Evolutionary conservation across 345 rosid species (phyloP).

Genomic region (Capsella bursapastoris): DNA sequence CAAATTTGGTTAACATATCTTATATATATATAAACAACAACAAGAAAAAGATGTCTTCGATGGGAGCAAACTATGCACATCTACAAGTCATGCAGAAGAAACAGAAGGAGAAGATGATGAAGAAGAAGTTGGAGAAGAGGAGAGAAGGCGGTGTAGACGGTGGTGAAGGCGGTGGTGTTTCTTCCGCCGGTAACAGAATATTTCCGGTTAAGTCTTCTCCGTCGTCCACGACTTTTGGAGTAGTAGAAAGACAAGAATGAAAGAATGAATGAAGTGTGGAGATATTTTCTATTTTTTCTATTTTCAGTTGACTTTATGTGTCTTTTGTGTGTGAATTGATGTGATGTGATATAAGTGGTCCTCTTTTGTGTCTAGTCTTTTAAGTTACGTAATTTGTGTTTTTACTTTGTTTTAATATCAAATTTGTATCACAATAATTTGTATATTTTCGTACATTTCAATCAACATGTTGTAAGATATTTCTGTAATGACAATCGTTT

Average conservation of each 20-base stretch:
- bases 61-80: conserved; percentile 47
- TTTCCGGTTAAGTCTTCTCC: conserved; percentile 40
- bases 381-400: conserved; percentile 22
- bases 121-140: conserved; percentile 40
- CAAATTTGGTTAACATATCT: not conserved
- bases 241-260: conserved; percentile 30
- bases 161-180: conserved; percentile 29
- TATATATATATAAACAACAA: not conserved
- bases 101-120: conserved; percentile 45
- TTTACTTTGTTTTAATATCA: not conserved
- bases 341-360: conserved; percentile 25
- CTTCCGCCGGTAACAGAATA: conserved; percentile 39
- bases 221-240: conserved; percentile 14
- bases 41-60: conserved; percentile 41
- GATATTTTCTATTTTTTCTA: conserved; percentile 2
- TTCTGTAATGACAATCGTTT: not conserved
- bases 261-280: conserved; percentile 30
- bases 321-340: conserved; percentile 24
- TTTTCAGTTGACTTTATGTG: conserved; percentile 10
- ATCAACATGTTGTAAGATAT: conserved; percentile 3
- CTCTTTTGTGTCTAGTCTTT: conserved; percentile 10
- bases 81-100: conserved; percentile 43
- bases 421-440: not conserved
- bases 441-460: conserved; percentile 7
- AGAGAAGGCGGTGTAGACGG: conserved; percentile 24